Conservation (phyloP, 441 rosid genomes). For the Cnidoscolus chayamansa region DNA sequence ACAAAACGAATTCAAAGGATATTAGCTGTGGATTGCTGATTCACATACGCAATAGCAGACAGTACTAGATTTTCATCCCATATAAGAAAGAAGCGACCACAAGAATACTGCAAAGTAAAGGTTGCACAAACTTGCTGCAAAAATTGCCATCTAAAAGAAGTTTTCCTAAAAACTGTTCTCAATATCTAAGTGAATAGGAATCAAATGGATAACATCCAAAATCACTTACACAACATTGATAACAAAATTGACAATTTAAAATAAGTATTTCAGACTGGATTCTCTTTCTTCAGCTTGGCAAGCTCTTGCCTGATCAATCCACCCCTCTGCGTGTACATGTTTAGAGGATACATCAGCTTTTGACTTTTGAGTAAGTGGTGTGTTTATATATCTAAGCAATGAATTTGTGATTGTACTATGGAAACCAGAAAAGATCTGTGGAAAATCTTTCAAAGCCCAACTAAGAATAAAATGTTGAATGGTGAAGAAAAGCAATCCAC, state of each 20-base stretch:
- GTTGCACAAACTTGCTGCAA: conserved; percentile 24
- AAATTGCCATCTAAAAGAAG: conserved; percentile 6
- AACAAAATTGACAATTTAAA: conserved; percentile 29
- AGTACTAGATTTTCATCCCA: background rate
- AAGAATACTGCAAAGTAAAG: background rate
- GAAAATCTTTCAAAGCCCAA: background rate
- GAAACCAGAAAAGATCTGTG: background rate
- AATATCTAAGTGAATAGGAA: background rate
- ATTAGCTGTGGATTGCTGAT: background rate
- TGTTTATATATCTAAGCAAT: background rate
- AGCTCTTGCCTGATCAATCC: conserved; percentile 87
- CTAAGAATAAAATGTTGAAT: background rate
- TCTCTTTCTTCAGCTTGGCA: conserved; percentile 80
- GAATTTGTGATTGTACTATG: background rate
- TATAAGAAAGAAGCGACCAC: background rate
- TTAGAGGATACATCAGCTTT: background rate
- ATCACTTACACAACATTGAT: conserved; percentile 10
- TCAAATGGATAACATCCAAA: conserved; percentile 1
- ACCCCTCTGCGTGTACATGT: conserved; percentile 47
- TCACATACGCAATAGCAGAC: background rate
- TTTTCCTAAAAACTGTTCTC: conserved; percentile 2
- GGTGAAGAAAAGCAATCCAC: background rate
- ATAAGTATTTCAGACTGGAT: conserved; percentile 33
- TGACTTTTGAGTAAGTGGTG: background rate
- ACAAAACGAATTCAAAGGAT: too few species aligned